A percentile compares a stretch with the other conserved stretches of the same genome.
phyloP scores from a whole-genome alignment of 352 stramenopile species.

The Phytophthora uliginosa region DNA sequence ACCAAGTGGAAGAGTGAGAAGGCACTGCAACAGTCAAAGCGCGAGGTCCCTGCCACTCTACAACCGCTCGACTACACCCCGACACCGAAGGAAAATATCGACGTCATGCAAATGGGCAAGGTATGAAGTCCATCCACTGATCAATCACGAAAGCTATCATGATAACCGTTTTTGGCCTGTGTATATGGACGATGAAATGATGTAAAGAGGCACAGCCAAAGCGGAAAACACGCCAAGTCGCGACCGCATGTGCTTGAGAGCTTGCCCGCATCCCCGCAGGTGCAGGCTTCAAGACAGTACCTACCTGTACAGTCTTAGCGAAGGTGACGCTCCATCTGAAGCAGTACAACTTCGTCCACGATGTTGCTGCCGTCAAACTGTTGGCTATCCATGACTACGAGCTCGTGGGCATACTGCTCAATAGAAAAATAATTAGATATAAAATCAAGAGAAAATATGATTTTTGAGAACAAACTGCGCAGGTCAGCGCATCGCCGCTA shows the following conservation, averaged over 20 bases:
- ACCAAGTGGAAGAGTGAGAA: constrained; percentile 59
- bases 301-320: constrained; percentile 5
- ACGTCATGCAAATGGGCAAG: constrained; percentile 69
- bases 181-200: constrained; percentile 1
- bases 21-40: constrained; percentile 37
- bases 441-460: no score
- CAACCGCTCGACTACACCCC: constrained; percentile 78
- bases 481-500: neutral
- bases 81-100: constrained; percentile 64
- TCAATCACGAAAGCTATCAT: neutral
- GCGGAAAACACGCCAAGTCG: constrained; percentile 62
- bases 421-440: no score
- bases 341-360: constrained; percentile 26
- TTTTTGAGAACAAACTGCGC: no score
- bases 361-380: neutral
- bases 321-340: constrained; percentile 3
- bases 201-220: constrained; percentile 45
- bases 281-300: constrained; percentile 23
- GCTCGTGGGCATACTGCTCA: no score
- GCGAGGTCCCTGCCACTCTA: constrained; percentile 55
- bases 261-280: constrained; percentile 50
- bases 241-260: constrained; percentile 71
- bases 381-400: neutral
- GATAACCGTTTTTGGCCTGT: neutral
- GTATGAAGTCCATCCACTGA: constrained; percentile 20